These are phyloP conservation scores for Phytophthora chlamydospora DNA, from an alignment of 352 stramenopile genomes.

Conservation along the genomic window DNA sequence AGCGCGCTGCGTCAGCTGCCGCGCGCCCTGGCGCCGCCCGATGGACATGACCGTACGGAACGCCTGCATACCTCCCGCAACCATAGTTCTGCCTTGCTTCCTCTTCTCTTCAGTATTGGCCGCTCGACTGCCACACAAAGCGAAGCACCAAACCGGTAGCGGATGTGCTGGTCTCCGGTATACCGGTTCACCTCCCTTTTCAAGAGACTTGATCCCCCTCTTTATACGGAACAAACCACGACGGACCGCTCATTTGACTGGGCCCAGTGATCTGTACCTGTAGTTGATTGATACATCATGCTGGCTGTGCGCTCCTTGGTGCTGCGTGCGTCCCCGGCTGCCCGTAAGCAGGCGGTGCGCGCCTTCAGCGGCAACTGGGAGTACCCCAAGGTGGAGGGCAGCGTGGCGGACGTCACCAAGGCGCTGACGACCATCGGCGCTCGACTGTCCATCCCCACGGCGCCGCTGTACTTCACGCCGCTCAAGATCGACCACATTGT, in stretches of 20 bases:
- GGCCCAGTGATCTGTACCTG: not conserved
- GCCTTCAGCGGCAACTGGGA: constrained; percentile 85
- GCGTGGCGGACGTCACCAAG: constrained; percentile 72
- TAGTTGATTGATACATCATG: constrained; percentile 21
- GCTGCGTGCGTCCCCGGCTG: constrained; percentile 19
- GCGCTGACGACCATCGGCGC: constrained; percentile 72
- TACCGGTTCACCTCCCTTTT: too few relatives aligned
- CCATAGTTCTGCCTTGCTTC: constrained; percentile 15
- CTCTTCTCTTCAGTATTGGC: not conserved
- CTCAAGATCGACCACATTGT: constrained; percentile 87
- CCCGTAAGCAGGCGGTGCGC: constrained; percentile 33
- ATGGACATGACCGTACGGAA: constrained; percentile 70
- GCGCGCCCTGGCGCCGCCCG: constrained; percentile 53
- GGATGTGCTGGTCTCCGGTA: too few relatives aligned
- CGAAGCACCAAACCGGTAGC: not conserved
- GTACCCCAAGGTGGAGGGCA: constrained; percentile 82
- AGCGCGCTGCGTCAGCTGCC: constrained; percentile 40
- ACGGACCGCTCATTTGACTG: constrained; percentile 21
- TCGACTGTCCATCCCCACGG: constrained; percentile 79
- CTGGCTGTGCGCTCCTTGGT: constrained; percentile 33
- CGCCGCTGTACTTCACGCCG: constrained; percentile 78
- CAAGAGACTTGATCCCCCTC: not conserved
- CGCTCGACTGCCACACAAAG: not conserved
- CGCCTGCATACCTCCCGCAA: constrained; percentile 59
- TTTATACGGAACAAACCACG: constrained; percentile 15